A percentile compares a stretch with the other conserved stretches of the same genome.
These are phyloP conservation scores for Xylaria telfairii DNA, from an alignment of 495 filamentous ascomycete genomes.

Conservation along the genomic window DNA sequence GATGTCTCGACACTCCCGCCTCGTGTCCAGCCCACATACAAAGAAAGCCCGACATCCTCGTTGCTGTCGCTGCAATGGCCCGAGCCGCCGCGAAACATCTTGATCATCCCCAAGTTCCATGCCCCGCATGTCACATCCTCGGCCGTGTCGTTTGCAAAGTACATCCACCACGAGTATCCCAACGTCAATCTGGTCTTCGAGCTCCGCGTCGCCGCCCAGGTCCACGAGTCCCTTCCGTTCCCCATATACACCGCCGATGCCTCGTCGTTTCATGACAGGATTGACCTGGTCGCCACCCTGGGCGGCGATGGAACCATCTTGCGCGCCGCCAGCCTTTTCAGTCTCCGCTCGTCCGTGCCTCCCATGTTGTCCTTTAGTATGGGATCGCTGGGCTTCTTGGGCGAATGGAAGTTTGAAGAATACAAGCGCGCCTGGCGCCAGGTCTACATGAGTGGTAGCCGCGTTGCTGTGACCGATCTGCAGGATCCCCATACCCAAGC, in stretches of 20 bases:
- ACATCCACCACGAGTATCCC: slow-evolving; percentile 81
- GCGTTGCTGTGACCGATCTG: slow-evolving; percentile 54
- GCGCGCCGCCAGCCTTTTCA: slow-evolving; percentile 88
- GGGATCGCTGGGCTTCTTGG: slow-evolving; percentile 93
- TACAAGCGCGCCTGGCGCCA: slow-evolving; percentile 90
- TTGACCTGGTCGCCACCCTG: slow-evolving; percentile 85
- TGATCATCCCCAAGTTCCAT: slow-evolving; percentile 86
- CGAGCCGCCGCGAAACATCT: slow-evolving; percentile 83
- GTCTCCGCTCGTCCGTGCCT: slow-evolving; percentile 78
- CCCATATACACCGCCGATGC: slow-evolving; percentile 73
- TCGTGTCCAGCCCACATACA: slow-evolving; percentile 59
- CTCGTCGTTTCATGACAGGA: slow-evolving; percentile 63
- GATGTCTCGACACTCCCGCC: slow-evolving; percentile 58
- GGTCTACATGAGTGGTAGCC: slow-evolving; percentile 89
- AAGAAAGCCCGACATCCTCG: slow-evolving; percentile 52
- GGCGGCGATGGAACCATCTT: slow-evolving; percentile 97
- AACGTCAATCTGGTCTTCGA: slow-evolving; percentile 84
- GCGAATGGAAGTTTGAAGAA: slow-evolving; percentile 94
- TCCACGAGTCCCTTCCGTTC: slow-evolving; percentile 76
- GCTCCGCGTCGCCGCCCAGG: slow-evolving; percentile 68
- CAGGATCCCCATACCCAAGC: slow-evolving; percentile 53
- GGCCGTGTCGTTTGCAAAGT: slow-evolving; percentile 79
- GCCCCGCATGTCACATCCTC: slow-evolving; percentile 72
- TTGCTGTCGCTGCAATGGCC: slow-evolving; percentile 90
- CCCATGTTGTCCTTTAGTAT: slow-evolving; percentile 96